Conservation (phyloP, 176 grass and related monocot genomes). For the Olyra latifolia region DNA sequence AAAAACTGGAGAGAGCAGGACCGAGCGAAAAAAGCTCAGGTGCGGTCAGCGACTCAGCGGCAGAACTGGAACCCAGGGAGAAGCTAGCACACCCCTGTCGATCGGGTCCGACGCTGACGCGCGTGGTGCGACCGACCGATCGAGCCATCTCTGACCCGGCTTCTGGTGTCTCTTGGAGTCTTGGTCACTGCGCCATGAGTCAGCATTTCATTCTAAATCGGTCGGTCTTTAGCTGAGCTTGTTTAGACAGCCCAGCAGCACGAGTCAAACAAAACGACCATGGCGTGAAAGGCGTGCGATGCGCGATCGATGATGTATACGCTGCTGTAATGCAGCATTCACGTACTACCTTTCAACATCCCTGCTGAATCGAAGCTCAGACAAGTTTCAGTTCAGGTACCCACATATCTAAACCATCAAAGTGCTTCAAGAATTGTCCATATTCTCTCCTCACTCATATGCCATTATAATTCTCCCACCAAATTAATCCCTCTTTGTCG, state of each 20-base stretch:
- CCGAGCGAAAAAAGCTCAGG: background rate
- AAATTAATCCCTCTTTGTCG: no score
- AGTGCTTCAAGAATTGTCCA: no score
- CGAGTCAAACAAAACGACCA: slow-evolving; percentile 3
- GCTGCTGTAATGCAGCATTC: no score
- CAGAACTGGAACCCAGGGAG: slow-evolving; percentile 3
- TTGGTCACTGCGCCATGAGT: background rate
- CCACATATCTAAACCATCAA: no score
- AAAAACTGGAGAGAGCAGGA: no score
- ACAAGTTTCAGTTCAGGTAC: no score
- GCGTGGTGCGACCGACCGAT: background rate
- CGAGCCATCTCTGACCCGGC: background rate
- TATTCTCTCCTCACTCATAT: no score
- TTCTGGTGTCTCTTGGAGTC: background rate
- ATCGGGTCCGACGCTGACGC: background rate
- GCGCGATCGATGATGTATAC: background rate
- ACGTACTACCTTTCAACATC: no score
- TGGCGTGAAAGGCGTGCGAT: background rate
- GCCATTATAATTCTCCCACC: no score
- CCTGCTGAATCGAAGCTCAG: no score
- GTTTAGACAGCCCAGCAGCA: background rate
- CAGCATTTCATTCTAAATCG: background rate
- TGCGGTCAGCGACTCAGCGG: slow-evolving; percentile 24
- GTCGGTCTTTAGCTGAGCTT: background rate
- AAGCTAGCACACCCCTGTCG: background rate